Conservation (phyloP, 2,329 filamentous ascomycete genomes). For the Paracorniculantispora psalliotae region DNA sequence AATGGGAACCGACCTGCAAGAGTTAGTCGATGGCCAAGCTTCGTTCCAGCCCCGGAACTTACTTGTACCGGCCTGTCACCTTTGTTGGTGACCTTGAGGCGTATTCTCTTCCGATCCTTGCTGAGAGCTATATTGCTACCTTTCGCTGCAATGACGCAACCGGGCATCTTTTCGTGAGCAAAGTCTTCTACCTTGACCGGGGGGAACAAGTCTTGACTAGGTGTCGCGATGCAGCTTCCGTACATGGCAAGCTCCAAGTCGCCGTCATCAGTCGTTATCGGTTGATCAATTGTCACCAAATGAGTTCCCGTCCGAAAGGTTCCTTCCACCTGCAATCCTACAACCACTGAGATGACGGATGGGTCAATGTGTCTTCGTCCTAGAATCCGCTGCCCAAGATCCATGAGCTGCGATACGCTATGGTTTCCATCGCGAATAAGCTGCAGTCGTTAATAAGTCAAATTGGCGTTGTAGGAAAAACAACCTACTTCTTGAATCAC, state of each 20-base stretch:
- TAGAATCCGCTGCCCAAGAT: conserved; percentile 83
- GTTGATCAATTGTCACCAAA: conserved; percentile 91
- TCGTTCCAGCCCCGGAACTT: background rate
- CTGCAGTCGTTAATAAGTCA: background rate
- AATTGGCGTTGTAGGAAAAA: too few species aligned
- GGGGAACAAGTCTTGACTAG: conserved; percentile 62
- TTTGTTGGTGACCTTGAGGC: conserved; percentile 72
- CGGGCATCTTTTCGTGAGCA: conserved; percentile 64
- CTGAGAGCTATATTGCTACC: conserved; percentile 62
- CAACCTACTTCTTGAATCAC: conserved; percentile 6
- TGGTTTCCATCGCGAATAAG: conserved; percentile 95
- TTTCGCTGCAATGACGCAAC: conserved; percentile 70
- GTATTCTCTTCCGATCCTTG: conserved; percentile 66
- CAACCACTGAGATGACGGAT: conserved; percentile 70
- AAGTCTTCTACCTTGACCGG: conserved; percentile 59
- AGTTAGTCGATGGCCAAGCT: background rate
- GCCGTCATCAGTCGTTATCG: conserved; percentile 79
- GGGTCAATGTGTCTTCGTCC: conserved; percentile 88
- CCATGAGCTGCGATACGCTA: conserved; percentile 88
- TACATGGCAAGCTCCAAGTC: conserved; percentile 84
- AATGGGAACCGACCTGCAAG: conserved; percentile 67
- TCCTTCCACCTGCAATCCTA: conserved; percentile 87
- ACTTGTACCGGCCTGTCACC: conserved; percentile 90
- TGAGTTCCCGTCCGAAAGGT: conserved; percentile 90
- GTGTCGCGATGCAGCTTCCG: conserved; percentile 82